Base-by-base conservation (phyloP, 2,329 filamentous ascomycete species). In the Diaporthe destruens region DNA sequence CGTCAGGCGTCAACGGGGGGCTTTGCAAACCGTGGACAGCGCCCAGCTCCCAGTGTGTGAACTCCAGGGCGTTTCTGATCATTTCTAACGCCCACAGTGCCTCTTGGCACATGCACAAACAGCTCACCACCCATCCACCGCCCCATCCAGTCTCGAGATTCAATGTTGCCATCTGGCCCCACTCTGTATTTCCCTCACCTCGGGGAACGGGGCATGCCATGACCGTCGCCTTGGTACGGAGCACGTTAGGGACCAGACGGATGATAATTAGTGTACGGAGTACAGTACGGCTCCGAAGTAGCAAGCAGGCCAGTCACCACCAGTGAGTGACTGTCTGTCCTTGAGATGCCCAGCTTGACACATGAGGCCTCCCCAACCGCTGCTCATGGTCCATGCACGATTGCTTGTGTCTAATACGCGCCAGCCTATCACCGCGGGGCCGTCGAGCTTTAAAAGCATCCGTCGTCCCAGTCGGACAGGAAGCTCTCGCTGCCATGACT, bases 41-140 rank as follows among this genome's bases (percentile, higher is more conserved):
- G 63, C 34, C 42, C 42, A 65, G 18, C 8, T 18, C 12, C 39
- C 12, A 42, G 44, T 65, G 44, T 53, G 61, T 39, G 47, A 59
- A 57, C 59, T 69, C 20, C 42, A 69, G 44, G 29, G 39, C 44
- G 54, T 53, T 56, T 53, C 55, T 70, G 42, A 47, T 44, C 39
- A 70, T 39, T 70, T 61, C 53, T 56, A 70, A 49, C 55, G 68
- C 68, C 55, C 55, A 70, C 55, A 61, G 32, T n/a, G 39, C 11
- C 59, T 32, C 61, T 71, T 71, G 51, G 59, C 59, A 67, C 39
- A 61, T 71, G 69, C 72, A 73, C 61, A 73, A 53, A 59, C 72
- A 71, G 54, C 72, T 59, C 69, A 61, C 61, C 32, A 57, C 67
- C 39, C 53, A 57, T 44, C n/a, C 32, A 42, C n/a, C 29, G 42